Percentiles rank a stretch among this genome's conserved stretches.
phyloP scores from a whole-genome alignment of 1,284 basidiomycete species.

The Tylopilus sp. region DNA sequence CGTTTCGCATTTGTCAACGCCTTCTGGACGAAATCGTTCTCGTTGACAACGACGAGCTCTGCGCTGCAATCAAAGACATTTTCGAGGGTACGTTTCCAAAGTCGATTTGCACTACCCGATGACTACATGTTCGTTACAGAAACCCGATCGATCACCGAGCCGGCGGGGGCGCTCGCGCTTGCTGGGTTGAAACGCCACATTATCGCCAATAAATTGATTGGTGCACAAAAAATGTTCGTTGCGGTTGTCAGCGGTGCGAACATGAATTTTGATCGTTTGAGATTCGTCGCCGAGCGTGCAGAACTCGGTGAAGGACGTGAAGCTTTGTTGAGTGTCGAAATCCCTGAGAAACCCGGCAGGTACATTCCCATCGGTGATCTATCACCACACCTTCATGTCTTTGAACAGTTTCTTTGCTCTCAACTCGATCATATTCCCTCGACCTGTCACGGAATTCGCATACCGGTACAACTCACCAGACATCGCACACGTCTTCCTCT shows the following conservation, averaged over 20 bases:
- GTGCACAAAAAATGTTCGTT: slow-evolving; percentile 84
- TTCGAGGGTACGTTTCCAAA: slow-evolving; percentile 77
- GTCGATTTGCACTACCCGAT: slow-evolving; percentile 3
- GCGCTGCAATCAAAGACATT: slow-evolving; percentile 98
- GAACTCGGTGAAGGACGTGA: slow-evolving; percentile 95
- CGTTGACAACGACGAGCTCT: slow-evolving; percentile 94
- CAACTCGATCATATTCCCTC: slow-evolving; percentile 84
- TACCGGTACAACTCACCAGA: slow-evolving; percentile 80
- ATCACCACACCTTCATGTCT: slow-evolving; percentile 6
- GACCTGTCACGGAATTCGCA: slow-evolving; percentile 94
- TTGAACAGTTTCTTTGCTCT: slow-evolving; percentile 77
- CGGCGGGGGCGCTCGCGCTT: slow-evolving; percentile 91
- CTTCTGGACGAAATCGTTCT: slow-evolving; percentile 84
- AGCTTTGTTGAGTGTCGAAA: slow-evolving; percentile 87
- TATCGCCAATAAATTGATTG: slow-evolving; percentile 73
- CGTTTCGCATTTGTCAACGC: slow-evolving; percentile 87
- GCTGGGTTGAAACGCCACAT: slow-evolving; percentile 94
- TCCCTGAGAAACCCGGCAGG: slow-evolving; percentile 92
- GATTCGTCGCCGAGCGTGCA: slow-evolving; percentile 97
- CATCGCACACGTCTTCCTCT: slow-evolving; percentile 84
- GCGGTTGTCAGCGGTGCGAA: slow-evolving; percentile 95
- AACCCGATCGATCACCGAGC: slow-evolving; percentile 92
- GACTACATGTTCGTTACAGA: slow-evolving; percentile 46
- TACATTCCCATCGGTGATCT: slow-evolving; percentile 32
- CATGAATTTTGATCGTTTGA: slow-evolving; percentile 96